Evolutionary conservation across 1,139 yeast species (phyloP), one percentile per base, ranked within the genome.

Genomic region (Candida tropicalis): DNA sequence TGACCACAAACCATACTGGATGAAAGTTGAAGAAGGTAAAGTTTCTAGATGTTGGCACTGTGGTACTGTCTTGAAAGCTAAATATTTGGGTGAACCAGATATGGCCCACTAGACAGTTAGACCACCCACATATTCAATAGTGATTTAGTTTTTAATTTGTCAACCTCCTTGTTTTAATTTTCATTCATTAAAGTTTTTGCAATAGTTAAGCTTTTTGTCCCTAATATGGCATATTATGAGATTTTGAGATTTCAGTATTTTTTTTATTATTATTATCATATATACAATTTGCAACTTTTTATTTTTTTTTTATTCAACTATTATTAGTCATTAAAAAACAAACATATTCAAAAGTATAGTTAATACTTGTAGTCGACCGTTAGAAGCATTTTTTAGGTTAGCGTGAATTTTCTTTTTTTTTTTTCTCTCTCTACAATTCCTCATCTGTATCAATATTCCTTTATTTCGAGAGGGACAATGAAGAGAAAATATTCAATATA

Each of bases 21-120:
- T 93, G 75, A 85, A 84, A 73, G 96, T 96, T 59, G 86, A 91
- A 57, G 81, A 78, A 55, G 88, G 81, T 45, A 75, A 87, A 71
- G 84, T 84, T 54, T 88, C 88, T 56, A 90, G 99, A 82, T 95
- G 98, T 77, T 89, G 97, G 96, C 97, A 91, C 70, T 93, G 98
- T 71, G 99, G 99, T 69, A 85, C 91, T 57, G 96, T 90, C 57
- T 91, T 86, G 79, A 83, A 87, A 62, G 74, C 93, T 59, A 88
- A 90, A 74, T 86, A 84, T 74, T 81, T 91, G 62, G 97, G 97
- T 68, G 88, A 84, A 58, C 86, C 87, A 58, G 78, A 70, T 59
- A 84, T 78, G 65, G 79, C 76, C 57, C 76, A 71, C 62, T 83
- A 80, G 29, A 35, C 31, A 34, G 38, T 59, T 67, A 16, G 32